Evolutionary conservation across 75 land plant genomes (phyloP), one percentile per base, ranked within the genome.

Genomic region (Ceratopteris richardii): DNA sequence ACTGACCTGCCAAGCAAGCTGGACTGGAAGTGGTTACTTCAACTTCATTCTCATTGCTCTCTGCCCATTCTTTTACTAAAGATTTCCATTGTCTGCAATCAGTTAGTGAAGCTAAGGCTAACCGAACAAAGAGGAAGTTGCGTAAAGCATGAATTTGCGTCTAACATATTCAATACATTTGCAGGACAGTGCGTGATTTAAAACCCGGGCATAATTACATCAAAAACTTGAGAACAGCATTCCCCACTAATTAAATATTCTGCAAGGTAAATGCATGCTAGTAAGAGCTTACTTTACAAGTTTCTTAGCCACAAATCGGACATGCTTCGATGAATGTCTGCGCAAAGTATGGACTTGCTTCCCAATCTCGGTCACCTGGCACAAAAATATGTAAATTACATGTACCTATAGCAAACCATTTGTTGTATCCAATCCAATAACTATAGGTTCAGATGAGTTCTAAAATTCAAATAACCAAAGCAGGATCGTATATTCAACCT

Each of bases 321-420:
- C 77, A 18, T 85, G 83, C 27, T 52, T 41, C 1, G 94, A 87
- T 1, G 75, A 44, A 60, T 92, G 84, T 80, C 85, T 87, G 44
- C 89, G 66, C 60, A 92, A 68, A 13, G 47, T 54, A 65, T 88
- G 88, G 33, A 92, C 89, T 59, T 82, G 81, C 73, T 81, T 77
- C 22, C 94, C 97, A 24, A 88, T 88, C 55, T 86, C 97, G 36
- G 97, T 82, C 44, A 77, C 86, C 97, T 92, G 56, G n/a, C 37
- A 24, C 18, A 50, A 16, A 21, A 12, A 64, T 44, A n/a, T n/a
- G n/a, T n/a, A n/a, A n/a, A n/a, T n/a, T n/a, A n/a, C n/a, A n/a
- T n/a, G n/a, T n/a, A n/a, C n/a, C n/a, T n/a, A n/a, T n/a, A n/a
- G n/a, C n/a, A n/a, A n/a, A n/a, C n/a, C n/a, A n/a, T n/a, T n/a